phyloP scores from a whole-genome alignment of 176 grass and related monocot species.

The Chrysopogon serrulatus region DNA sequence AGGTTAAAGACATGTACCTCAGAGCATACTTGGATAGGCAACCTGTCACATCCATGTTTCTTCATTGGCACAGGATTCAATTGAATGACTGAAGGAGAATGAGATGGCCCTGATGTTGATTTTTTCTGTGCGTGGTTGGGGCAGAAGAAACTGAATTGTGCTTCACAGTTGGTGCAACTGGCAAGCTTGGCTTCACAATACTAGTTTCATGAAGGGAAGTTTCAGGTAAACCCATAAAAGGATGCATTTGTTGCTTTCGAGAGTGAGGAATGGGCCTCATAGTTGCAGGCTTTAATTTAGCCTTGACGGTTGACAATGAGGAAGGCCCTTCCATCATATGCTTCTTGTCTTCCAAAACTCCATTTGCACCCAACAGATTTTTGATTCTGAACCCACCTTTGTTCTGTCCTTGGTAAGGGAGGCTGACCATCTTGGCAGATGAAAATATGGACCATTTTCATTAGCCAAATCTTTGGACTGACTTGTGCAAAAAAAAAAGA shows the following conservation, averaged over 20 bases:
- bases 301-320: slow-evolving; percentile 3
- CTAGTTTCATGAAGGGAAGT: slow-evolving; percentile 39
- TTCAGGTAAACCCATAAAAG: slow-evolving; percentile 59
- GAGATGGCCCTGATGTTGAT: slow-evolving; percentile 56
- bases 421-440: slow-evolving; percentile 62
- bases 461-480: slow-evolving; percentile 38
- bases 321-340: slow-evolving; percentile 26
- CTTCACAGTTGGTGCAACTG: slow-evolving; percentile 46
- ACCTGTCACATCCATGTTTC: slow-evolving; percentile 87
- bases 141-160: slow-evolving; percentile 47
- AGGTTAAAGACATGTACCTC: slow-evolving; percentile 47
- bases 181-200: slow-evolving; percentile 36
- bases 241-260: slow-evolving; percentile 76
- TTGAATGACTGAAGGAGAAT: slow-evolving; percentile 63
- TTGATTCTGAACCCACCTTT: slow-evolving; percentile 42
- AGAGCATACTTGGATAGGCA: slow-evolving; percentile 75
- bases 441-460: slow-evolving; percentile 41
- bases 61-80: slow-evolving; percentile 94
- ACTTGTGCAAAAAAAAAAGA: slow-evolving; percentile 83
- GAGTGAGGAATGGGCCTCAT: slow-evolving; percentile 81
- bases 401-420: slow-evolving; percentile 59
- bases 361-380: slow-evolving; percentile 25
- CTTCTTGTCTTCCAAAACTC: slow-evolving; percentile 36
- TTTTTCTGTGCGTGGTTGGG: slow-evolving; percentile 64
- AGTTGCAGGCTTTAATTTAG: slow-evolving; percentile 64